Base-by-base conservation (phyloP, 2,329 filamentous ascomycete species). In the Neofusicoccum sp. region DNA sequence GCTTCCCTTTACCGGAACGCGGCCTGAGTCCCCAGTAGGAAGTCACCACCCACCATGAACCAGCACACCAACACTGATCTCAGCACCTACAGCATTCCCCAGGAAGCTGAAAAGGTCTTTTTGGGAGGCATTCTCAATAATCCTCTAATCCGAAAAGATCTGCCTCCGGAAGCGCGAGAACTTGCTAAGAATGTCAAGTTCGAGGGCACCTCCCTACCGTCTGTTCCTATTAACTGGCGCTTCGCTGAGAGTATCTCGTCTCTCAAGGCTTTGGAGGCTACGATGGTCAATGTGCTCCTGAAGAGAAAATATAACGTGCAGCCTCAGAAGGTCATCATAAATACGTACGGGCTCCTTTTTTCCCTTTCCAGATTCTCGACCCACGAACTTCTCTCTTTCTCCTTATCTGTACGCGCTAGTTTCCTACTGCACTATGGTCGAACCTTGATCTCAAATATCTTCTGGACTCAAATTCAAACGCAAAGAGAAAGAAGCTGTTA, bases 161-260 rank as follows among this genome's bases (percentile, higher is more conserved):
- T 80, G 2, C 80, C 78, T 0, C 33, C 62, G 29, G 77, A 77
- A 9, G 71, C 77, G 45, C 64, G 71, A 56, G 71, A 76, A 67
- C 74, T 74, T 54, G 74, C 71, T 6, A 71, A 68, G 29, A 65
- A 64, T 12, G 74, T 82, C 45, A 71, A 67, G 0, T 84, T 83
- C 62, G 75, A 77, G 29, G 83, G 83, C 3, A 73, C 68, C 14
- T 67, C 74, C 29, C 69, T 70, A 33, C 83, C 83, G 0, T 80
- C 74, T 48, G 77, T 85, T 8, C 82, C 83, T 0, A 81, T 86
- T 69, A 84, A 83, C 58, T 86, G 84, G 83, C 76, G 83, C 2
- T 83, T 85, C 56, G 82, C 83, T 2, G 84, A 85, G 68, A 83
- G 81, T 50, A 79, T 83, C 1, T 77, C 82, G 0, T 73, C 81